These are phyloP conservation scores for Solanum pimpinellifolium DNA, from an alignment of 257 asterid genomes.

Conservation along the genomic window DNA sequence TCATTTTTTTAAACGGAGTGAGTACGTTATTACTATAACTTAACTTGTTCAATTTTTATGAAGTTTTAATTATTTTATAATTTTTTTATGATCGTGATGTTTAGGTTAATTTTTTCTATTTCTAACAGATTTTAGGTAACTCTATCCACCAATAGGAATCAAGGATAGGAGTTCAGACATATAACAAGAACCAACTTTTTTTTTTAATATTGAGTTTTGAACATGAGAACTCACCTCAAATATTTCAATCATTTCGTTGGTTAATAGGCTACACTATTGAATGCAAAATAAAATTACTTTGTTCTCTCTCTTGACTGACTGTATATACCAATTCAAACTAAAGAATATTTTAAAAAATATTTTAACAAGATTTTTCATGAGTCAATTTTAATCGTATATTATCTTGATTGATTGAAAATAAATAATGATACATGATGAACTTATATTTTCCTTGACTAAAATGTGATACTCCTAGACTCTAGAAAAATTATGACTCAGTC, in stretches of 20 bases:
- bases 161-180: not conserved
- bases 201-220: too few species aligned
- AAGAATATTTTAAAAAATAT: too few species aligned
- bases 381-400: too few species aligned
- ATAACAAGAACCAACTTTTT: not conserved
- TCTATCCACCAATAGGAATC: not conserved
- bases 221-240: not conserved
- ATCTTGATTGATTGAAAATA: not conserved
- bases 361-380: not conserved
- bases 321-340: not conserved
- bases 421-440: not conserved
- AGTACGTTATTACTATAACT: too few species aligned
- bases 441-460: not conserved
- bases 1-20: too few species aligned
- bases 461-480: not conserved
- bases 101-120: not conserved
- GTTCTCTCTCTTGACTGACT: not conserved
- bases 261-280: fast-evolving
- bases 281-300: not conserved
- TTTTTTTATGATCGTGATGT: too few species aligned
- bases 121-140: fast-evolving
- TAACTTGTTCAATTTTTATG: too few species aligned
- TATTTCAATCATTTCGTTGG: not conserved
- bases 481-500: not conserved
- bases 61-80: too few species aligned